Evolutionary conservation across 306 rosid genomes (phyloP), one percentile per base, ranked within the genome.

Genomic region (Inga laurina): DNA sequence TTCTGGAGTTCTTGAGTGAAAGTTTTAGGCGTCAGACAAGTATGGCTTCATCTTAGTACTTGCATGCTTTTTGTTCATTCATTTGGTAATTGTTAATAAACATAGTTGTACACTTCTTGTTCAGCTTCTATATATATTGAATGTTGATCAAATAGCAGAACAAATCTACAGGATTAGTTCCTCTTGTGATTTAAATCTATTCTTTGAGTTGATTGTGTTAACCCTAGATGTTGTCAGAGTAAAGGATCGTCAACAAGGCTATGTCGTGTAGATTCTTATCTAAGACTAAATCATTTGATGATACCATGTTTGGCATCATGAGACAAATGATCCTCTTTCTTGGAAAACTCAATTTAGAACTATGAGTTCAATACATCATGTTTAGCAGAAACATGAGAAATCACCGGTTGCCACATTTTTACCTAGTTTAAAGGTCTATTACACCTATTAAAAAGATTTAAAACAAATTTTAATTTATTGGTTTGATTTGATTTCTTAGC

Each of bases 1-100:
- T 77, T 89, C 95, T 1, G 95, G 88, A 44, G 82, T 84, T 74
- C 56, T 78, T 32, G 87, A 81, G 78, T 88, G 78, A 79, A 75
- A 43, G 18, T 79, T 81, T 71, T 75, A 67, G 66, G 68, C 72
- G 34, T 65, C n/a, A 51, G 2, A 61, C n/a, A 70, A 62, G 10
- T 22, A n/a, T 41, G 62, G 37, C 49, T 52, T 78, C 75, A 71
- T 52, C 37, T 66, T 10, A 41, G 57, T n/a, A 30, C 48, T 75
- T 27, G 54, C 37, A 74, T 46, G 37, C 32, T 79, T 19, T 56
- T 59, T 16, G 48, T 52, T 16, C 12, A 37, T 27, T 65, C 30
- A 30, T 75, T 74, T 39, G 65, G 52, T 43, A 77, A 54, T 61
- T 79, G 72, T 69, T 71, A 78, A 85, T 72, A 78, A 49, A 13